Conservation (phyloP, 2,329 filamentous ascomycete species). For the Colletotrichum spaethianum region DNA sequence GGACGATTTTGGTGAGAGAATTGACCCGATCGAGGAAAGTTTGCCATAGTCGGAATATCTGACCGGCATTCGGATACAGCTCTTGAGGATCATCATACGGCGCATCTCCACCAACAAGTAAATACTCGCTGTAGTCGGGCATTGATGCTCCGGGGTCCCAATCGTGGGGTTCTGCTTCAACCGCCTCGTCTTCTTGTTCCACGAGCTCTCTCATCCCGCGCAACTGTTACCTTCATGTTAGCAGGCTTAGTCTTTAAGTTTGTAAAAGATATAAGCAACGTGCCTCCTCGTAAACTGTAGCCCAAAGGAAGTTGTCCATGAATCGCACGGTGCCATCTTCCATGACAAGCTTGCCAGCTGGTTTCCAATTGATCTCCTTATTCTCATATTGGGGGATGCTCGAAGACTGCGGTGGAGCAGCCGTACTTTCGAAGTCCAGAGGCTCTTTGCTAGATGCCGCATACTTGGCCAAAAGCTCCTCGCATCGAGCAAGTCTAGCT, state of each 20-base stretch:
- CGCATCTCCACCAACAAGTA: conserved; percentile 15
- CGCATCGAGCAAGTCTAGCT: conserved; percentile 70
- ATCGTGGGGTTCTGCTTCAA: conserved; percentile 4
- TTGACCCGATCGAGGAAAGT: conserved; percentile 81
- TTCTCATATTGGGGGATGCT: conserved; percentile 37
- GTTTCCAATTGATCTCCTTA: conserved; percentile 54
- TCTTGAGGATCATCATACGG: conserved; percentile 6
- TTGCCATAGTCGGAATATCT: conserved; percentile 76
- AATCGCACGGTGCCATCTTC: conserved; percentile 69
- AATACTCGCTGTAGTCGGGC: conserved; percentile 34
- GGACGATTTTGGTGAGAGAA: conserved; percentile 79
- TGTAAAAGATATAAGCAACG: conserved; percentile 41
- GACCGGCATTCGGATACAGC: conserved; percentile 21
- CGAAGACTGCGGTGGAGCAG: conserved; percentile 8
- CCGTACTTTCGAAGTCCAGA: not conserved
- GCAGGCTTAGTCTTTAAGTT: not conserved
- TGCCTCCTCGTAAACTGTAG: conserved; percentile 70
- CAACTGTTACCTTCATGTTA: not conserved
- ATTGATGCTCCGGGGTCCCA: conserved; percentile 34
- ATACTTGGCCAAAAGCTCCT: conserved; percentile 71
- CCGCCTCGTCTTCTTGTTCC: conserved; percentile 5
- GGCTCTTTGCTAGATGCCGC: conserved; percentile 50
- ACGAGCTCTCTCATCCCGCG: conserved; percentile 28
- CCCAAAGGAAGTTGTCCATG: conserved; percentile 69
- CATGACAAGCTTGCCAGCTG: conserved; percentile 65